A percentile compares a stretch with the other conserved stretches of the same genome.
Conservation (phyloP, 2,329 filamentous ascomycete species). For the Cyclaneusma minus region DNA sequence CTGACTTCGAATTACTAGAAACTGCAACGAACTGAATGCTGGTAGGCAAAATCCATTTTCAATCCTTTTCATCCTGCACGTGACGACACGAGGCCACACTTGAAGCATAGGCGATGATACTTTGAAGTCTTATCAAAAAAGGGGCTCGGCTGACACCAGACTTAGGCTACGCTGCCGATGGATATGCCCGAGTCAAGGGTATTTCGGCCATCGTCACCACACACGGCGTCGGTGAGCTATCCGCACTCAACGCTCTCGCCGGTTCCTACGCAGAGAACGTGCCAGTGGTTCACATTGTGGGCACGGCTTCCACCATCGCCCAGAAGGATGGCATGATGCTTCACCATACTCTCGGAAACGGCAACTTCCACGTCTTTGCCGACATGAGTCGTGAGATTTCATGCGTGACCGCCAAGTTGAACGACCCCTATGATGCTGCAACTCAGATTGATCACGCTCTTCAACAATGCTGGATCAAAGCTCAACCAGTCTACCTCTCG, state of each 20-base stretch:
- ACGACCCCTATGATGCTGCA: slow-evolving; percentile 53
- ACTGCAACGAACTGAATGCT: slow-evolving; percentile 59
- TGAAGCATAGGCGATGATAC: slow-evolving; percentile 5
- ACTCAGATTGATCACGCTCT: slow-evolving; percentile 65
- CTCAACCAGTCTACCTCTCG: slow-evolving; percentile 70
- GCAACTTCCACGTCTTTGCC: slow-evolving; percentile 70
- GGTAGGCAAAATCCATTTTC: slow-evolving; percentile 25
- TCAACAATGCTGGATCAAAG: slow-evolving; percentile 56
- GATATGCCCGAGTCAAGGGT: slow-evolving; percentile 59
- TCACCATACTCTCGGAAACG: slow-evolving; percentile 61
- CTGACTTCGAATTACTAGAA: no score
- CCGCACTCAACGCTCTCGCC: slow-evolving; percentile 56
- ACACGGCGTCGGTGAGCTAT: slow-evolving; percentile 62
- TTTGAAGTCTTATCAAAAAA: slow-evolving; percentile 17
- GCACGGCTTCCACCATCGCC: slow-evolving; percentile 29
- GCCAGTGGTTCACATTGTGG: slow-evolving; percentile 51
- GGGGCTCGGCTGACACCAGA: no score
- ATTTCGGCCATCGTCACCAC: slow-evolving; percentile 59
- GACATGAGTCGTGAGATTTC: slow-evolving; percentile 64
- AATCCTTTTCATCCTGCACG: slow-evolving; percentile 1
- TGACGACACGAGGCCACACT: not conserved
- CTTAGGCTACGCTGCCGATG: slow-evolving; percentile 64
- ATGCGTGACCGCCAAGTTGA: slow-evolving; percentile 54
- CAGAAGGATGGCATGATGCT: slow-evolving; percentile 31
- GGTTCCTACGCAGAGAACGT: slow-evolving; percentile 62